A percentile compares a stretch with the other conserved stretches of the same genome.
Conservation (phyloP, 2,329 filamentous ascomycete genomes). For the Chaetothyriales sp. region DNA sequence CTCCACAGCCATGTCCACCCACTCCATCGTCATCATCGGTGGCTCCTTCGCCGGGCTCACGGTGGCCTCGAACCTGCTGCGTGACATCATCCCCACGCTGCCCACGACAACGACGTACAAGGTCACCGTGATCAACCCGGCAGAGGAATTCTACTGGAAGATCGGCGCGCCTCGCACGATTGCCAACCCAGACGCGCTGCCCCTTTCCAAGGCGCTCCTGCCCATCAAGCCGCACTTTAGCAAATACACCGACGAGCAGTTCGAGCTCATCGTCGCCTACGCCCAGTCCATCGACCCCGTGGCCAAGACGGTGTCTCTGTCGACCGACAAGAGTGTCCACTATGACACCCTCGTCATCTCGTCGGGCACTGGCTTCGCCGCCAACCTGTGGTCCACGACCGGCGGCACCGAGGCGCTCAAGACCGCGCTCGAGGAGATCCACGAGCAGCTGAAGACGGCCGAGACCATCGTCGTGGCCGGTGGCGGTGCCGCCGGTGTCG, state of each 20-base stretch:
- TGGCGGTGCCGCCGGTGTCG: slow-evolving; percentile 37
- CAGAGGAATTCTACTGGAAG: slow-evolving; percentile 40
- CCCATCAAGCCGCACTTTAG: slow-evolving; percentile 39
- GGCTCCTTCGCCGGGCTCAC: slow-evolving; percentile 25
- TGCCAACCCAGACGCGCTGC: slow-evolving; percentile 35
- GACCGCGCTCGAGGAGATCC: slow-evolving; percentile 23
- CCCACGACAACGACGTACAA: slow-evolving; percentile 26
- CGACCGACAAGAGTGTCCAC: slow-evolving; percentile 23
- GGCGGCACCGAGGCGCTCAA: slow-evolving; percentile 28
- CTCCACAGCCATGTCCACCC: slow-evolving; percentile 7
- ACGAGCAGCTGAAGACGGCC: slow-evolving; percentile 25
- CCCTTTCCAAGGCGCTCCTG: slow-evolving; percentile 35
- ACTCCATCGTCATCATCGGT: slow-evolving; percentile 26
- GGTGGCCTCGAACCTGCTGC: slow-evolving; percentile 27
- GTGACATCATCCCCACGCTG: slow-evolving; percentile 20
- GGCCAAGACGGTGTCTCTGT: slow-evolving; percentile 33
- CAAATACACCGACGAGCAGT: slow-evolving; percentile 34
- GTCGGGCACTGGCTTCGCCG: slow-evolving; percentile 37
- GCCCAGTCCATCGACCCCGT: slow-evolving; percentile 35
- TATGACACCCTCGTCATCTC: slow-evolving; percentile 46
- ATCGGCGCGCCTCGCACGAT: slow-evolving; percentile 41
- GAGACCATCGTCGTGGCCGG: slow-evolving; percentile 35
- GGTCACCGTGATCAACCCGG: slow-evolving; percentile 42
- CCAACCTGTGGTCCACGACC: slow-evolving; percentile 28
- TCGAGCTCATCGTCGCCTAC: slow-evolving; percentile 38